phyloP scores from a whole-genome alignment of 441 rosid genomes.

The Gossypium gossypioides region DNA sequence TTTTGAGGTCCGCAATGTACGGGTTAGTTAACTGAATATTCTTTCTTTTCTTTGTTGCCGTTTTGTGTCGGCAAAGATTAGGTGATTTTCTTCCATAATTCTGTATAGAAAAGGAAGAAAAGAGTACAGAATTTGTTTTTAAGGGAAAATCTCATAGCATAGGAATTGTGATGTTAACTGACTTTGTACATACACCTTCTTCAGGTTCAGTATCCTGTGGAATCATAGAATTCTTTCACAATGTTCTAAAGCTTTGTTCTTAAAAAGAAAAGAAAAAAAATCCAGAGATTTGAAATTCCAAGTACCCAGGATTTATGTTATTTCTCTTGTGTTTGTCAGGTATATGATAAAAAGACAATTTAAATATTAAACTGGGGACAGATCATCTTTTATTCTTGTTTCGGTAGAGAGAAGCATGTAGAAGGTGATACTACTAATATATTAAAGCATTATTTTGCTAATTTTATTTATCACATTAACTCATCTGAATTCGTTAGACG shows the following conservation, averaged over 20 bases:
- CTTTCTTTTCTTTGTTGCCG: neutral
- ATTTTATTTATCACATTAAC: no score
- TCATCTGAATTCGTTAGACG: no score
- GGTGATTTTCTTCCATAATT: slow-evolving; percentile 4
- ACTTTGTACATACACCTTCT: slow-evolving; percentile 22
- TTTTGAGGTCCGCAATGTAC: neutral
- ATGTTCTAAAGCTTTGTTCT: neutral
- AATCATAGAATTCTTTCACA: slow-evolving; percentile 9
- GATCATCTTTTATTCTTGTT: no score
- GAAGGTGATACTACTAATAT: no score
- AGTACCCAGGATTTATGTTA: neutral
- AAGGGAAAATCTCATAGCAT: slow-evolving; percentile 6
- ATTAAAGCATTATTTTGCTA: no score
- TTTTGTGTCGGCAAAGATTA: neutral
- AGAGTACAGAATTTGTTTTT: neutral
- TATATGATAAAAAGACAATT: no score
- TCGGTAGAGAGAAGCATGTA: no score
- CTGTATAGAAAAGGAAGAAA: slow-evolving; percentile 20
- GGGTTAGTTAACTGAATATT: slow-evolving; percentile 12
- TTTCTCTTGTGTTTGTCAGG: no score
- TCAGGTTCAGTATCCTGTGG: slow-evolving; percentile 10
- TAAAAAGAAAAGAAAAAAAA: neutral
- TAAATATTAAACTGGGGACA: no score
- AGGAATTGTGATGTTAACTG: slow-evolving; percentile 6
- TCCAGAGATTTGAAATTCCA: neutral